phyloP scores from a whole-genome alignment of 2,329 filamentous ascomycete genomes.

The Epichloe sylvatica region DNA sequence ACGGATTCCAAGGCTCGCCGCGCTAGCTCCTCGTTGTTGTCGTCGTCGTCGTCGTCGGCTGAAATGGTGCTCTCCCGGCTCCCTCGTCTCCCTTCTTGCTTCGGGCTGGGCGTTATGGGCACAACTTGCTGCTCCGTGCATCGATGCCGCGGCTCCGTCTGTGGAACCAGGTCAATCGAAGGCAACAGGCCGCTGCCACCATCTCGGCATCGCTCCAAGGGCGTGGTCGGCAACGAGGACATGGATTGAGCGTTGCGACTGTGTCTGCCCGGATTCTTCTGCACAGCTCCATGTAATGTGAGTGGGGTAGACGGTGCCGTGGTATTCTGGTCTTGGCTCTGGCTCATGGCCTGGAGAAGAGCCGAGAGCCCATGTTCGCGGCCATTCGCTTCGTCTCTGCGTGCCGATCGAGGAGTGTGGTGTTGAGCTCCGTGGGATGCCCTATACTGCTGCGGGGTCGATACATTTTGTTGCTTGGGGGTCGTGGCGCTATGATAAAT shows the following conservation, averaged over 20 bases:
- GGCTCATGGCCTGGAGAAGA: constrained; percentile 66
- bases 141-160: constrained; percentile 41
- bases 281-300: constrained; percentile 28
- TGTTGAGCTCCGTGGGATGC: constrained; percentile 31
- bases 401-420: constrained; percentile 31
- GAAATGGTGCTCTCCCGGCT: constrained; percentile 82
- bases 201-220: constrained; percentile 38
- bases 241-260: constrained; percentile 66
- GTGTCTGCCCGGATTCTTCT: constrained; percentile 46
- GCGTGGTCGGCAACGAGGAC: constrained; percentile 72
- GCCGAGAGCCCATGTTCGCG: constrained; percentile 56
- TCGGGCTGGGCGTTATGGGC: constrained; percentile 29
- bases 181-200: constrained; percentile 42
- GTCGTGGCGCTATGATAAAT: constrained; percentile 50
- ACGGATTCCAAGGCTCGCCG: constrained; percentile 40
- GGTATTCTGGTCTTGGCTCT: constrained; percentile 39
- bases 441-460: constrained; percentile 31
- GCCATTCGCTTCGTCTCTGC: constrained; percentile 17
- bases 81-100: constrained; percentile 38
- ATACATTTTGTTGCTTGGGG: constrained; percentile 34
- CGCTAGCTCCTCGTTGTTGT: constrained; percentile 42
- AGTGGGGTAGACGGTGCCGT: constrained; percentile 62
- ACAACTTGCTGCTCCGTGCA: constrained; percentile 26
- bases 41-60: constrained; percentile 39
- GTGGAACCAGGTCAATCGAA: constrained; percentile 47